These are phyloP conservation scores for Pisolithus marmoratus DNA, from an alignment of 768 basidiomycete species.

Conservation along the genomic window DNA sequence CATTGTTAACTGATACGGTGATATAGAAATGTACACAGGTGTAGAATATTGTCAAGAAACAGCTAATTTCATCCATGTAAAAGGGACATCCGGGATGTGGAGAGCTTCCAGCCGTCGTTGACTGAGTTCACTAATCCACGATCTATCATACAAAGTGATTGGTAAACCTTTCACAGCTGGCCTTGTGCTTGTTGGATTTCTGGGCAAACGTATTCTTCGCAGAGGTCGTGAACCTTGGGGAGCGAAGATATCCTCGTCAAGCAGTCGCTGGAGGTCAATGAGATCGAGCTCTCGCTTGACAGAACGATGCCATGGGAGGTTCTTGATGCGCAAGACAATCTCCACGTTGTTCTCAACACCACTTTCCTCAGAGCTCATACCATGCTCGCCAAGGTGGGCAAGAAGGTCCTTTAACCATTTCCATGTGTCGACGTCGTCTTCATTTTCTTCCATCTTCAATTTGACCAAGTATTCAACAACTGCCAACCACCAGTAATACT, in stretches of 20 bases:
- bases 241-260: conserved; percentile 4
- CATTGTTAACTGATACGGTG: too few species aligned
- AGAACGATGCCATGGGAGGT: conserved; percentile 2
- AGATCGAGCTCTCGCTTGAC: background rate
- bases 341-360: conserved; percentile 1
- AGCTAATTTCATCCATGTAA: conserved; percentile 2
- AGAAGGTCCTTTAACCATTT: conserved; percentile 4
- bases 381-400: conserved; percentile 4
- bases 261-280: background rate
- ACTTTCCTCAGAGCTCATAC: conserved; percentile 13
- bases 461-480: background rate
- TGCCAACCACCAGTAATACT: background rate
- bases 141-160: conserved; percentile 1
- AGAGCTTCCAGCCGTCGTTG: background rate
- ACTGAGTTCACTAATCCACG: conserved; percentile 1
- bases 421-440: background rate
- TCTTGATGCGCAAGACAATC: conserved; percentile 3
- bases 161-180: background rate
- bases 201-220: background rate
- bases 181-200: conserved; percentile 1
- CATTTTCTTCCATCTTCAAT: background rate
- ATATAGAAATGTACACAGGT: too few species aligned
- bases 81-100: background rate
- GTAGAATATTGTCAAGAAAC: too few species aligned
- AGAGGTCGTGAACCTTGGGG: background rate